These are phyloP conservation scores for Eutrema japonicum DNA, from an alignment of 345 rosid genomes.

Conservation along the genomic window DNA sequence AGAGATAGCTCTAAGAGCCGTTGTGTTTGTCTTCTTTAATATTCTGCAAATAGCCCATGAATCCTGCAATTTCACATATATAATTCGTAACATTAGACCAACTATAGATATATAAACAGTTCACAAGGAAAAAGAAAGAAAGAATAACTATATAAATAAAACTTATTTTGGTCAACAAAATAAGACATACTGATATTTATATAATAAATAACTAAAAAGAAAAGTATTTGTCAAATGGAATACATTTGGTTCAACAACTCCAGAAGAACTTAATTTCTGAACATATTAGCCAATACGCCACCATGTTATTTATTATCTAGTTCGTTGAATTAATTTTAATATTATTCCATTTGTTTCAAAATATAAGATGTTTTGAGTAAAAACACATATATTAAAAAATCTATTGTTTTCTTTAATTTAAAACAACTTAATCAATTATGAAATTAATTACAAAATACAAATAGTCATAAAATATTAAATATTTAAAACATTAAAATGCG, in stretches of 20 bases:
- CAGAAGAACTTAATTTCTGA: background rate
- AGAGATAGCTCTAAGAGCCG: constrained; percentile 64
- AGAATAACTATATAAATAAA: background rate
- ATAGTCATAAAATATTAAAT: too few relatives aligned
- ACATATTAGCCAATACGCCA: background rate
- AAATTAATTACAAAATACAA: too few relatives aligned
- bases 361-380: too few relatives aligned
- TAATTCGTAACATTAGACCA: background rate
- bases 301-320: background rate
- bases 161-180: background rate
- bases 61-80: constrained; percentile 51
- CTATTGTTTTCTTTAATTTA: too few relatives aligned
- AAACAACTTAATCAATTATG: too few relatives aligned
- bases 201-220: background rate
- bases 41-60: constrained; percentile 90
- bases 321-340: background rate
- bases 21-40: constrained; percentile 74
- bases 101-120: background rate
- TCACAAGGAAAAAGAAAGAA: background rate
- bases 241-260: background rate
- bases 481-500: too few relatives aligned
- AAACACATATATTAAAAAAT: too few relatives aligned
- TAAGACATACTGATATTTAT: background rate
- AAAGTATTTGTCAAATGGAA: background rate
- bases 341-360: too few relatives aligned